Conservation (phyloP, 805 yeast species). For the Ogataea siamensis region DNA sequence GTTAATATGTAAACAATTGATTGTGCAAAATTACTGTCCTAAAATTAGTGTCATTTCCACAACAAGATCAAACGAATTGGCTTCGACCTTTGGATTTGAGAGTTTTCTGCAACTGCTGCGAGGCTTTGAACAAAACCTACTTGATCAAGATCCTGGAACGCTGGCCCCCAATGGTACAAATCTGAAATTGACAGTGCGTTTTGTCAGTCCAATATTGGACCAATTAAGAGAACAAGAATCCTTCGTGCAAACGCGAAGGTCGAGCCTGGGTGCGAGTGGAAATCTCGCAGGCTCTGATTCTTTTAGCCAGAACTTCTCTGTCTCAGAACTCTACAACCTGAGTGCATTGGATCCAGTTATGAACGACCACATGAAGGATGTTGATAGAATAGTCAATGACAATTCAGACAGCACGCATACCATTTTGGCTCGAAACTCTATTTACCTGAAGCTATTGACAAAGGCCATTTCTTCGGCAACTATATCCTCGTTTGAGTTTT, state of each 20-base stretch:
- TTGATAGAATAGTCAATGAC: conserved; percentile 18
- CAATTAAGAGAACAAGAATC: conserved; percentile 26
- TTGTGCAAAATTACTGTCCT: conserved; percentile 33
- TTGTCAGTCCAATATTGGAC: conserved; percentile 27
- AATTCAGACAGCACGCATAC: conserved; percentile 14
- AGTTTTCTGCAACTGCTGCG: conserved; percentile 25
- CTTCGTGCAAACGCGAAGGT: conserved; percentile 13
- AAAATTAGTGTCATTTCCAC: conserved; percentile 33
- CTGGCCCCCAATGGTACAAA: conserved; percentile 15
- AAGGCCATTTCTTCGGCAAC: conserved; percentile 57
- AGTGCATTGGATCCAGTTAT: conserved; percentile 17
- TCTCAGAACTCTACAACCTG: conserved; percentile 26
- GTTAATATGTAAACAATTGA: conserved; percentile 27
- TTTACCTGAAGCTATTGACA: conserved; percentile 58
- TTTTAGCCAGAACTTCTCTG: conserved; percentile 8
- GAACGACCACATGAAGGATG: conserved; percentile 22
- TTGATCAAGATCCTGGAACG: conserved; percentile 22
- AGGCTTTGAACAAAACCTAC: conserved; percentile 29
- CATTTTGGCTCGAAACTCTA: conserved; percentile 38
- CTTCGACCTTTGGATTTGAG: conserved; percentile 19
- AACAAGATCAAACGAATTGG: conserved; percentile 23
- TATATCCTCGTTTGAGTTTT: conserved; percentile 76
- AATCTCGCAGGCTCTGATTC: conserved; percentile 13
- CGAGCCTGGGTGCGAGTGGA: conserved; percentile 15
- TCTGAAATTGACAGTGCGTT: conserved; percentile 24